phyloP scores from a whole-genome alignment of 1,284 basidiomycete genomes.

The Ganoderma sinense region DNA sequence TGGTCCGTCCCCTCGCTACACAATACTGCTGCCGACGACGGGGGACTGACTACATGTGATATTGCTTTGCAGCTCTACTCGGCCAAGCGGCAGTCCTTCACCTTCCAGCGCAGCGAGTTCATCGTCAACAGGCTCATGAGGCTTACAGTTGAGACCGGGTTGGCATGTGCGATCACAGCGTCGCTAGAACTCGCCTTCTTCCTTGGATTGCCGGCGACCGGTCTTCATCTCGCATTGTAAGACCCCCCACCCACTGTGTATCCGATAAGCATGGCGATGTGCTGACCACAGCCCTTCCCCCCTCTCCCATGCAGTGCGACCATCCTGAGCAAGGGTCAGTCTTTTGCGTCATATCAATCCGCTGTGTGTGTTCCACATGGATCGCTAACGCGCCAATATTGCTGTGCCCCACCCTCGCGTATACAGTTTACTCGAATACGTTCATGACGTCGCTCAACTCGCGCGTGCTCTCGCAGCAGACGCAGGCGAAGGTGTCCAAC shows the following conservation, averaged over 20 bases:
- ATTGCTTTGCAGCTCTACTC: neutral
- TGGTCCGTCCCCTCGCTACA: neutral
- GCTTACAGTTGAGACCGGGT: conserved; percentile 23
- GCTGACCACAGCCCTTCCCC: no score
- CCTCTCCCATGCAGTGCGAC: neutral
- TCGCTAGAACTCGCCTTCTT: neutral
- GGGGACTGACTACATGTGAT: neutral
- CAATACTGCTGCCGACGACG: neutral
- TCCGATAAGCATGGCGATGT: no score
- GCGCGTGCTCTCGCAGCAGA: neutral
- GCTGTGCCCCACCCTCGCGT: no score
- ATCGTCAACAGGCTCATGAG: conserved; percentile 21
- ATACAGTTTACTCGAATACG: conserved; percentile 17
- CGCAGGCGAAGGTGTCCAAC: neutral
- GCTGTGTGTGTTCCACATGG: neutral
- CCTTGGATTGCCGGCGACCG: neutral
- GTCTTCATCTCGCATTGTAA: neutral
- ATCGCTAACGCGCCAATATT: neutral
- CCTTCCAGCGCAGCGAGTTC: conserved; percentile 15
- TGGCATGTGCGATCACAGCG: conserved; percentile 16
- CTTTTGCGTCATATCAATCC: neutral
- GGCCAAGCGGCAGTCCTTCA: neutral
- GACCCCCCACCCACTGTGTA: neutral
- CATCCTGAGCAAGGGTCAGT: neutral
- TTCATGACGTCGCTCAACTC: conserved; percentile 16